Conservation (phyloP, 2,329 filamentous ascomycete species). For the Claviceps fusiformis region DNA sequence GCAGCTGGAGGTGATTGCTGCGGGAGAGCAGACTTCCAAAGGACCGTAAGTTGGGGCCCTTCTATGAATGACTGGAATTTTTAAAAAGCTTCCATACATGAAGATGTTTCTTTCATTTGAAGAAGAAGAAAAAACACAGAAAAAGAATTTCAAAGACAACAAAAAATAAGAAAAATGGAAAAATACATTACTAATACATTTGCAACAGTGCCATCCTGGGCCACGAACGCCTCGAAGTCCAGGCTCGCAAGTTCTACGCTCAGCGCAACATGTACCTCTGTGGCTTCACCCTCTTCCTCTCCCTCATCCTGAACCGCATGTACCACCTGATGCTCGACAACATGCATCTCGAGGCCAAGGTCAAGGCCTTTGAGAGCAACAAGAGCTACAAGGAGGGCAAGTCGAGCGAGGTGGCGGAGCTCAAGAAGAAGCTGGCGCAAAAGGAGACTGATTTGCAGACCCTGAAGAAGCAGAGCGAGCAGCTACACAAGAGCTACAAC, state of each 20-base stretch:
- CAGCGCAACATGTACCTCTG: constrained; percentile 99
- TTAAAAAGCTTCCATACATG: no score
- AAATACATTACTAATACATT: background rate
- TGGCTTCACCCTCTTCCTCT: constrained; percentile 97
- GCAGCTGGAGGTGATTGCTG: constrained; percentile 69
- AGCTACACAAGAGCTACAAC: constrained; percentile 73
- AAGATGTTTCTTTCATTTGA: no score
- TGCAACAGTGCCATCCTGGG: constrained; percentile 53
- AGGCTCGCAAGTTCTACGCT: constrained; percentile 99
- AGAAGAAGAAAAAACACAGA: background rate
- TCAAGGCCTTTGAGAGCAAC: constrained; percentile 67
- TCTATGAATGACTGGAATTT: background rate
- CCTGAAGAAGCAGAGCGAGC: constrained; percentile 84
- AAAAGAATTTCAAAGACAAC: background rate
- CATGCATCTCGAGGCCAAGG: constrained; percentile 80
- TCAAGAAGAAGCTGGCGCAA: constrained; percentile 58
- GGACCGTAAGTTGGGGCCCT: constrained; percentile 29
- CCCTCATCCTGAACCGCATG: constrained; percentile 95
- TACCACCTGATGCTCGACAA: constrained; percentile 94
- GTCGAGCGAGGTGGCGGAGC: constrained; percentile 57
- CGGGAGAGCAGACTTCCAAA: constrained; percentile 41
- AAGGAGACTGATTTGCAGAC: constrained; percentile 76
- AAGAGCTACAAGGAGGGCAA: constrained; percentile 62
- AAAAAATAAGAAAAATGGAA: background rate
- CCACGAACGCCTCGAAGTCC: constrained; percentile 92